phyloP scores from a whole-genome alignment of 1,284 basidiomycete species.

The Sanghuangporus weigelae region DNA sequence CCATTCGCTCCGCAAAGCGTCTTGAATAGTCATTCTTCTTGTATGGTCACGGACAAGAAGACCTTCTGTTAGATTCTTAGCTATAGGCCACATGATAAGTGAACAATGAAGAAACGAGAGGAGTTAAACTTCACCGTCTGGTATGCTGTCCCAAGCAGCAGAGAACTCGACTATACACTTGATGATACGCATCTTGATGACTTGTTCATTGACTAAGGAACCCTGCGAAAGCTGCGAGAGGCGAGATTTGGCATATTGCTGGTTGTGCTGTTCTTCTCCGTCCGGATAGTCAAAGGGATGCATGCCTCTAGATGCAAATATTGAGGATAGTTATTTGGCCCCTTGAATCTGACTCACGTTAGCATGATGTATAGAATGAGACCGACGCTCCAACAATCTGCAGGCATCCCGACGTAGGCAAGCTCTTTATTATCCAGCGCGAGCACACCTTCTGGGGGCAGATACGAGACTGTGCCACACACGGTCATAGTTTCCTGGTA shows the following conservation, averaged over 20 bases:
- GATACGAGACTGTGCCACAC: constrained; percentile 76
- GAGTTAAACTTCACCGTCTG: constrained; percentile 43
- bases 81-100: constrained; percentile 30
- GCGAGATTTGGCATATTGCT: constrained; percentile 21
- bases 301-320: constrained; percentile 43
- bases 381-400: constrained; percentile 82
- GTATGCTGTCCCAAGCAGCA: constrained; percentile 46
- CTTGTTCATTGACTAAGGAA: constrained; percentile 47
- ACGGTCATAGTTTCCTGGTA: constrained; percentile 76
- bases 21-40: constrained; percentile 53
- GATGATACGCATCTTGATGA: constrained; percentile 65
- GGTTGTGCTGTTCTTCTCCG: constrained; percentile 21
- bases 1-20: constrained; percentile 58
- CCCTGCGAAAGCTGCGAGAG: constrained; percentile 40
- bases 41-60: constrained; percentile 54
- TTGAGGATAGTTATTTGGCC: not conserved
- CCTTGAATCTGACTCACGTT: constrained; percentile 42
- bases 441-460: constrained; percentile 79
- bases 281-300: constrained; percentile 68
- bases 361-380: constrained; percentile 78
- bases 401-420: constrained; percentile 72
- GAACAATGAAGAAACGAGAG: constrained; percentile 9
- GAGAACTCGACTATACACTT: constrained; percentile 54
- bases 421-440: constrained; percentile 67
- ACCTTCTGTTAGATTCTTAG: constrained; percentile 47